These are phyloP conservation scores for Trichoderma virens DNA, from an alignment of 495 filamentous ascomycete species.

Conservation along the genomic window DNA sequence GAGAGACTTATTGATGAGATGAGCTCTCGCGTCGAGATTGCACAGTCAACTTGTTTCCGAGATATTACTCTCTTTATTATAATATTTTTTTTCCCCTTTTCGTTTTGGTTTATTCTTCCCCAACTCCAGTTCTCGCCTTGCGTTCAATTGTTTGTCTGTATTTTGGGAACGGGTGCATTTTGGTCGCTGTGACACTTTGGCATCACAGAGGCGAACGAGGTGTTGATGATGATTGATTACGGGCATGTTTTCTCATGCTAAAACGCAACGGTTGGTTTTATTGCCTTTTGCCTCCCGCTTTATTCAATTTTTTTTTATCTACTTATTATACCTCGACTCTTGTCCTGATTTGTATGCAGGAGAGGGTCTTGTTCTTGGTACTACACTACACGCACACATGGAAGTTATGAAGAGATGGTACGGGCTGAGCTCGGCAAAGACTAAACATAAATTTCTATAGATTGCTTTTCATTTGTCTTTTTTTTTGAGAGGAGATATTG, in stretches of 20 bases:
- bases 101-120: not conserved
- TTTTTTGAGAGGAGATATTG: not conserved
- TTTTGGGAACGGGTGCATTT: conserved; percentile 14
- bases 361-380: conserved; percentile 3
- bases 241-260: not conserved
- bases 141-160: conserved; percentile 14
- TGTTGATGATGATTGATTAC: conserved; percentile 13
- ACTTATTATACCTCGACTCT: conserved; percentile 3
- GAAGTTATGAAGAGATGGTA: conserved; percentile 10
- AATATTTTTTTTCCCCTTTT: not conserved
- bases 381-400: conserved; percentile 8
- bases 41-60: not conserved
- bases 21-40: not conserved
- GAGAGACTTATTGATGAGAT: conserved; percentile 37
- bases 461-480: conserved; percentile 7
- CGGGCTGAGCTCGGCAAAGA: conserved; percentile 5
- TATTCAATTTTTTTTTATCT: not conserved
- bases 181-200: conserved; percentile 12
- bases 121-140: not conserved
- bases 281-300: conserved; percentile 4
- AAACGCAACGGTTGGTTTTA: conserved; percentile 13
- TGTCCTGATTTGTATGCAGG: not conserved
- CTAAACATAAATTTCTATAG: conserved; percentile 6
- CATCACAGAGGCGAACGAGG: conserved; percentile 5
- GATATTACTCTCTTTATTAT: not conserved